Percentiles rank a stretch among this genome's conserved stretches.
phyloP scores from a whole-genome alignment of 225 moss, liverwort and hornwort genomes.

The Thuidium tamariscinum region DNA sequence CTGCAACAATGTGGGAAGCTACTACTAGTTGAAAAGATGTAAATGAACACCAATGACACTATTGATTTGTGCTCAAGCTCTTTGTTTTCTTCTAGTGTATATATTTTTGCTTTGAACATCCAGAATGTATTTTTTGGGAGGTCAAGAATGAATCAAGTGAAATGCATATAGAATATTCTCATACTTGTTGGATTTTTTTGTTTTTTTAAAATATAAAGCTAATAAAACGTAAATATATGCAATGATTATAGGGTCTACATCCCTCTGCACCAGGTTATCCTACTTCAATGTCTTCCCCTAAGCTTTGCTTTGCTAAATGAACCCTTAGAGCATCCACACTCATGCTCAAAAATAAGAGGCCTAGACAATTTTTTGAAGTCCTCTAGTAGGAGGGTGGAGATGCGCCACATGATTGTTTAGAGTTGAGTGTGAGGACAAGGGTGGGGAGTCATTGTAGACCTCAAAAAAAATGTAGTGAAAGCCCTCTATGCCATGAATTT shows the following conservation, averaged over 20 bases:
- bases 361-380: accelerated
- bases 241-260: neutral
- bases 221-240: neutral
- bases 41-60: too few relatives aligned
- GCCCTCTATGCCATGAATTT: neutral
- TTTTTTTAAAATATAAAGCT: neutral
- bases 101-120: neutral
- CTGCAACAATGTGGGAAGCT: neutral
- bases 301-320: neutral
- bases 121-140: neutral
- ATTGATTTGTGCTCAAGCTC: neutral
- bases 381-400: too few relatives aligned
- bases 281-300: accelerated
- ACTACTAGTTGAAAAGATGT: neutral
- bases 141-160: accelerated
- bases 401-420: accelerated
- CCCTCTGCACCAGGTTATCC: accelerated
- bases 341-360: neutral
- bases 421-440: neutral
- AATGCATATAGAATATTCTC: accelerated
- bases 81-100: accelerated
- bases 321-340: neutral
- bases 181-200: accelerated
- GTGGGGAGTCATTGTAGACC: accelerated
- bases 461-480: accelerated